Evolutionary conservation across 139 green algal species (phyloP), one percentile per base, ranked within the genome.

Genomic region (Coelastrella sp.): DNA sequence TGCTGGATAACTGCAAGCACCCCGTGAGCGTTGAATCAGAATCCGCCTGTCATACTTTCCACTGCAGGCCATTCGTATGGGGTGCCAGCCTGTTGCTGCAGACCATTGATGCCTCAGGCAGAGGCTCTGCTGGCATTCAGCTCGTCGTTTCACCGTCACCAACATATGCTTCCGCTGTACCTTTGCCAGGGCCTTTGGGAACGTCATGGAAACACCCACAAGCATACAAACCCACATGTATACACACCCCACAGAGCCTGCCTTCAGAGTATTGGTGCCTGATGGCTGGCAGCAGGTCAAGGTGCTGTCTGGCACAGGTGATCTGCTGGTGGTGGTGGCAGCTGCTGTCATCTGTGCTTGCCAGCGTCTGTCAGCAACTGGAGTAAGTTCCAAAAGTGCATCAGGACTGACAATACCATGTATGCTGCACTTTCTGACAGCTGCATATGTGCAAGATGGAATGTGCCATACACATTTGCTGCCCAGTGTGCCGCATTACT

Each of bases 261-360:
- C 24, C 8, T 81, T 81, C 17, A 84, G 27, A 49, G 27, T 84
- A 49, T 22, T 17, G 11, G 76, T 82, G 35, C 76, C 76, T 60
- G 12, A 84, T 56, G 78, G 56, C 56, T 84, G 78, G 78, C 78
- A 84, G 35, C 78, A 84, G 17, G 78, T 84, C 49, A 84, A 65
- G 7, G 35, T 84, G 6, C 15, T 84, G 78, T 49, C 78, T 66
- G 78, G 78, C 49, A 84, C 78, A 84, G 78, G 78, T 84, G 0
- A 27, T 49, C n/a, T 57, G 7, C 74, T 20, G 3, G 0, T 14
- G 15, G 0, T 14, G 15, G 12, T 9, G 12, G 12, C 12, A 14
- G 15, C 63, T 70, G 12, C 63, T 22, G 15, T 9, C 12, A 14
- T 22, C 63, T 22, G 4, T 17, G 12, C 63, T 0, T 70, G 12